A percentile compares a stretch with the other conserved stretches of the same genome.
These are phyloP conservation scores for Osmanthus fragrans DNA, from an alignment of 257 asterid species.

Conservation along the genomic window DNA sequence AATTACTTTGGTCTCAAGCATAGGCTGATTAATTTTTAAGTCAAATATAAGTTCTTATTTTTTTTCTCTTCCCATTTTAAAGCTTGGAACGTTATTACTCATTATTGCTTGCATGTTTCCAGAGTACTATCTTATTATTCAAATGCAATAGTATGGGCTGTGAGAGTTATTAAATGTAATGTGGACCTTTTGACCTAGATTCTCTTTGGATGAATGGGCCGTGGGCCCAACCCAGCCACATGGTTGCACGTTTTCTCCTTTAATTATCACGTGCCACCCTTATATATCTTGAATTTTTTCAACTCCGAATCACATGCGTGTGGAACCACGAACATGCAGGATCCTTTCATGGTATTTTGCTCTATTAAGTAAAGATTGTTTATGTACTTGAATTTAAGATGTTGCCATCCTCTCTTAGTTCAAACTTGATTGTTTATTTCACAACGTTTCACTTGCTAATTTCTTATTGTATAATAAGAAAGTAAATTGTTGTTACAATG, in stretches of 20 bases:
- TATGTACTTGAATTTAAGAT: not conserved
- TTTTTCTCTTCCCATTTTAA: constrained; percentile 19
- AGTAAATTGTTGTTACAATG: not conserved
- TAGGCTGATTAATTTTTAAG: constrained; percentile 30
- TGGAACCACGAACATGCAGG: constrained; percentile 36
- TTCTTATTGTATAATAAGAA: not conserved
- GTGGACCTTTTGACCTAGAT: constrained; percentile 39
- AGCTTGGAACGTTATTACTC: constrained; percentile 28
- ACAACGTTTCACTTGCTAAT: not conserved
- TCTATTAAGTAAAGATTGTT: not conserved
- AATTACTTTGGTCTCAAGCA: no score
- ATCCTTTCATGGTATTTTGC: constrained; percentile 7
- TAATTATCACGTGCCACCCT: constrained; percentile 56
- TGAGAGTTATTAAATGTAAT: not conserved
- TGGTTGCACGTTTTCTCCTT: constrained; percentile 56
- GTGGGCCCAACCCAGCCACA: constrained; percentile 59
- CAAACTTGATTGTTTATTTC: not conserved
- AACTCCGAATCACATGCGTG: constrained; percentile 27
- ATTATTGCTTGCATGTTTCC: constrained; percentile 39
- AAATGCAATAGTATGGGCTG: constrained; percentile 16
- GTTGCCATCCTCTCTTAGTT: not conserved
- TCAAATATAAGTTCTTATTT: constrained; percentile 28
- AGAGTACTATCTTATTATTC: not conserved
- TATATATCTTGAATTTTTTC: constrained; percentile 32
- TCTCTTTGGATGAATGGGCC: constrained; percentile 45